Percentiles rank a stretch among this genome's conserved stretches.
These are phyloP conservation scores for Trifolium fragiferum DNA, from an alignment of 306 rosid genomes.

Conservation along the genomic window DNA sequence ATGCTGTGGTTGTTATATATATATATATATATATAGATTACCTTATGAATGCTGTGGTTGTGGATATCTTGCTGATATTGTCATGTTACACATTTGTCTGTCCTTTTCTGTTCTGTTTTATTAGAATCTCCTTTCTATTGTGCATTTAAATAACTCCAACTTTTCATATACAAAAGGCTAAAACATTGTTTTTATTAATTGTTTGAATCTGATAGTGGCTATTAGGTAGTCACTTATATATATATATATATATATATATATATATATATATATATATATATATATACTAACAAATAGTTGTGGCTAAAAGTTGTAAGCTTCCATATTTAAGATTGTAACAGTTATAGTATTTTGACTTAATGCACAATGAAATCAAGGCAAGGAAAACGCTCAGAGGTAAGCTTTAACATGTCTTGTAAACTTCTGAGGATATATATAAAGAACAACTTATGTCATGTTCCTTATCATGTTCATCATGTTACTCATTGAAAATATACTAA, in stretches of 20 bases:
- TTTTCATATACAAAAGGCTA: not conserved
- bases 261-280: too few species aligned
- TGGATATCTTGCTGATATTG: constrained; percentile 49
- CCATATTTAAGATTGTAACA: constrained; percentile 49
- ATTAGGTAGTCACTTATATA: too few species aligned
- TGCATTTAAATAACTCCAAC: not conserved
- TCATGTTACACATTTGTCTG: constrained; percentile 35
- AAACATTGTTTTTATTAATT: not conserved
- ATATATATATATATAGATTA: not conserved
- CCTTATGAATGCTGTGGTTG: constrained; percentile 63
- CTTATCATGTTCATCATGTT: too few species aligned
- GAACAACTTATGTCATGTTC: not conserved
- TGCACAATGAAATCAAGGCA: constrained; percentile 61
- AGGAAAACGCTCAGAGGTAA: constrained; percentile 84
- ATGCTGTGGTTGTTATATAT: too few species aligned
- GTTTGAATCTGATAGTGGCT: not conserved
- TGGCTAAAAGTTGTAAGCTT: constrained; percentile 45
- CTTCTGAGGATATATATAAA: not conserved
- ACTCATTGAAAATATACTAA: not conserved
- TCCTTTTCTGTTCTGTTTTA: not conserved
- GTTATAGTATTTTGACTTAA: constrained; percentile 42
- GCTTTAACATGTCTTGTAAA: constrained; percentile 37
- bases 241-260: too few species aligned
- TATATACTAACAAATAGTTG: constrained; percentile 1
- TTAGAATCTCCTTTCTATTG: not conserved